Evolutionary conservation across 345 rosid genomes (phyloP).

Genomic region (Eucalyptus tenuipes): DNA sequence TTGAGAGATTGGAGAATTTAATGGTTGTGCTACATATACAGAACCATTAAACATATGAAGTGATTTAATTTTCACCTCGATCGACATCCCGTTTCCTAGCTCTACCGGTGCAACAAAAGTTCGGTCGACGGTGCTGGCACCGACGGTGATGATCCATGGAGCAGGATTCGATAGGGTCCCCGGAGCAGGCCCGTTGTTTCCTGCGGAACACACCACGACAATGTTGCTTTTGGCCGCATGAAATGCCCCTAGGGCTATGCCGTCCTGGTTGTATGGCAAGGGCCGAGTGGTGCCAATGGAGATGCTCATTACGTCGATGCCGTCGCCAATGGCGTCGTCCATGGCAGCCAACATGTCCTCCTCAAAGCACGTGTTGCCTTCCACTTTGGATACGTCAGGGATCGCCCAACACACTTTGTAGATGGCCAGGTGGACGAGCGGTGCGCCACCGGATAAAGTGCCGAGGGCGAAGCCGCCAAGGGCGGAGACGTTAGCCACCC

Average conservation of each 20-base stretch:
- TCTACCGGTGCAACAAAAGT: conserved; percentile 21
- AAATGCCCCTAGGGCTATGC: conserved; percentile 53
- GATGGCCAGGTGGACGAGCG: conserved; percentile 54
- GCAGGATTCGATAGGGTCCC: conserved; percentile 47
- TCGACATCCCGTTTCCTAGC: conserved; percentile 51
- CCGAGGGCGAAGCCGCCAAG: conserved; percentile 65
- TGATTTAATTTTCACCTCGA: conserved; percentile 20
- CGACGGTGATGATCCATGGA: conserved; percentile 79
- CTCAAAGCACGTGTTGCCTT: conserved; percentile 34
- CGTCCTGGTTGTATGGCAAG: conserved; percentile 11
- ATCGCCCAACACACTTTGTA: conserved; percentile 84
- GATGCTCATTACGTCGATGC: conserved; percentile 60
- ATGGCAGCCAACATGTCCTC: conserved; percentile 78
- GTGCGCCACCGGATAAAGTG: conserved; percentile 71
- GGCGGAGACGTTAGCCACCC: conserved; percentile 28
- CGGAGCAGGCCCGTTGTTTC: conserved; percentile 62
- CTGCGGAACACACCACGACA: conserved; percentile 55
- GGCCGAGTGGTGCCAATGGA: conserved; percentile 32
- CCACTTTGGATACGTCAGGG: conserved; percentile 27
- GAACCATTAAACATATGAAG: background rate
- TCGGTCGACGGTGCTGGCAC: conserved; percentile 78
- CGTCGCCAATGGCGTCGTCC: conserved; percentile 76
- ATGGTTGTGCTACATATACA: background rate
- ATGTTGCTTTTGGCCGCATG: conserved; percentile 50
- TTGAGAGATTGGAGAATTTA: background rate